phyloP scores from a whole-genome alignment of 768 basidiomycete genomes.

The Clavulina sp. region DNA sequence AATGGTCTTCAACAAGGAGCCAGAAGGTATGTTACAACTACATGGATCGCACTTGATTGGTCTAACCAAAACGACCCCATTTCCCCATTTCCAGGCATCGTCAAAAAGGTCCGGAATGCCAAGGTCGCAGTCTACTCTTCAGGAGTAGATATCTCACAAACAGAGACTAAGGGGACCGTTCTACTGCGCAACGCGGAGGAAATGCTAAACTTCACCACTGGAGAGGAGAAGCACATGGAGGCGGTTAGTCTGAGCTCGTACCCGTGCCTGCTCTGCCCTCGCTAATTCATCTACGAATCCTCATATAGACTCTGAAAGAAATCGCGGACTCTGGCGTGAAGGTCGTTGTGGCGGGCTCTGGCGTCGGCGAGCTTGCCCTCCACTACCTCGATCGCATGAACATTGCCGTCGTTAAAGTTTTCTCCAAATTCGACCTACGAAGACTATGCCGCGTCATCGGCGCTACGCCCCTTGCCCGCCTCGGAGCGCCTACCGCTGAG shows the following conservation, averaged over 20 bases:
- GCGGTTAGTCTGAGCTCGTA: constrained; percentile 26
- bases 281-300: background rate
- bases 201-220: constrained; percentile 90
- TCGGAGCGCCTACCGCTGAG: constrained; percentile 91
- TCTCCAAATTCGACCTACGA: constrained; percentile 95
- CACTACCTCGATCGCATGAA: constrained; percentile 90
- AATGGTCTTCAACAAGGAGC: constrained; percentile 95
- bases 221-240: constrained; percentile 93
- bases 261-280: background rate
- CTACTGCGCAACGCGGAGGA: constrained; percentile 89
- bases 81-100: constrained; percentile 30
- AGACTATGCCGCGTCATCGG: constrained; percentile 88
- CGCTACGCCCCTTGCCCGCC: constrained; percentile 86
- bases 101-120: constrained; percentile 68
- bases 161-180: constrained; percentile 98
- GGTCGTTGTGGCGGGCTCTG: constrained; percentile 83
- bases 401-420: constrained; percentile 91
- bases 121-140: constrained; percentile 95
- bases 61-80: background rate
- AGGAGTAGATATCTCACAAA: constrained; percentile 84
- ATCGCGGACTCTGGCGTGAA: constrained; percentile 91
- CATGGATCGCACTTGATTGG: background rate
- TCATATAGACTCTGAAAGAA: constrained; percentile 75
- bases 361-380: constrained; percentile 85
- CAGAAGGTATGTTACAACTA: constrained; percentile 53